These are phyloP conservation scores for Brassica hybrid DNA, from an alignment of 441 rosid genomes.

Conservation along the genomic window DNA sequence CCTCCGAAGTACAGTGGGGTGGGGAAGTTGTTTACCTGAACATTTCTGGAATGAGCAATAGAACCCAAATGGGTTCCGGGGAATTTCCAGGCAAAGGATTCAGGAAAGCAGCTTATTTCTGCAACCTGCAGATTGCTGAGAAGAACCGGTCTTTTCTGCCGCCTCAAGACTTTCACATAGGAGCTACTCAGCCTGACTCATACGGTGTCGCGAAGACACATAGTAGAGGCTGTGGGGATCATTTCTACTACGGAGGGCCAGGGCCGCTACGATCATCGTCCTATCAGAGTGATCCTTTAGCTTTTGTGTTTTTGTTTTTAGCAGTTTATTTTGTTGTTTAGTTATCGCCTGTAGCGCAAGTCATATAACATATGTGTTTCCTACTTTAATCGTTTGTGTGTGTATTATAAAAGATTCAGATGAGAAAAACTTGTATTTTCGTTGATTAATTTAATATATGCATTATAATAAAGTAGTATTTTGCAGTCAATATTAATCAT, in stretches of 20 bases:
- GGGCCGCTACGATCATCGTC: background rate
- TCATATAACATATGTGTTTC: background rate
- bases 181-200: background rate
- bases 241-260: background rate
- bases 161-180: background rate
- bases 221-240: background rate
- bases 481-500: background rate
- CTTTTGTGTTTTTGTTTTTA: background rate
- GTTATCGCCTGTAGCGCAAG: background rate
- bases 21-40: background rate
- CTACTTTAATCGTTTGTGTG: background rate
- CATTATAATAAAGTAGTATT: background rate
- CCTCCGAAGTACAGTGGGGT: background rate
- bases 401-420: background rate
- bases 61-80: background rate
- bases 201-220: background rate
- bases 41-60: background rate
- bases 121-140: slow-evolving; percentile 1
- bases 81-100: background rate
- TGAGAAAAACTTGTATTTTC: background rate
- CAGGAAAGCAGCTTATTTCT: background rate
- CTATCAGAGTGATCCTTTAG: background rate
- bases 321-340: background rate
- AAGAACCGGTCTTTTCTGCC: background rate
- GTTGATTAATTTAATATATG: background rate